Conservation (phyloP, 805 yeast genomes). For the Schwanniomyces polymorphus region DNA sequence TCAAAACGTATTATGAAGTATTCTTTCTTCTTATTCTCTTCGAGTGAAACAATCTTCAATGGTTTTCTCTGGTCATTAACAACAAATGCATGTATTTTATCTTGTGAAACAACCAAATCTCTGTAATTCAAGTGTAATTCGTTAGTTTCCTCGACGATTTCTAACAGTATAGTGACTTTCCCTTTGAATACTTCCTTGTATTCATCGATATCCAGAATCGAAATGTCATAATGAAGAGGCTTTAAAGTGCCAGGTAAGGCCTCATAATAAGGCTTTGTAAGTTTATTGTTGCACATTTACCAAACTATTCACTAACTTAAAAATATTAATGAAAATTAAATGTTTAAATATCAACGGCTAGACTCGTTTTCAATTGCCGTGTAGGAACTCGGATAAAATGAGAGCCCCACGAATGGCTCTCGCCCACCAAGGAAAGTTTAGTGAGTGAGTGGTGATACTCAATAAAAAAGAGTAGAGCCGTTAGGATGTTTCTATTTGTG, state of each 20-base stretch:
- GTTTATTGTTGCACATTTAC: constrained; percentile 1
- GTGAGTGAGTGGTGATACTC: too few relatives aligned
- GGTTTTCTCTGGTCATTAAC: constrained; percentile 17
- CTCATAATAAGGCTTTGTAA: constrained; percentile 30
- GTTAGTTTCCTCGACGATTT: constrained; percentile 41
- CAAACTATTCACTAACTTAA: background rate
- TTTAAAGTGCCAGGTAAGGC: constrained; percentile 64
- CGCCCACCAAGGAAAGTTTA: too few relatives aligned
- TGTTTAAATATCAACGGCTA: background rate
- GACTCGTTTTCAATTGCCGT: background rate
- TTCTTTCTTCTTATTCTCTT: constrained; percentile 56
- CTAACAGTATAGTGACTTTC: constrained; percentile 45
- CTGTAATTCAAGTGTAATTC: constrained; percentile 51
- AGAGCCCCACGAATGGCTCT: background rate
- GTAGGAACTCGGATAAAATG: background rate
- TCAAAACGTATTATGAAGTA: constrained; percentile 60
- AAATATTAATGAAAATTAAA: background rate
- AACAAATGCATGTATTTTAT: constrained; percentile 22
- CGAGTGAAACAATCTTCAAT: constrained; percentile 9
- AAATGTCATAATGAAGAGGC: constrained; percentile 72
- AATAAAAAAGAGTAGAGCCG: too few relatives aligned
- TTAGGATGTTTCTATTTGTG: too few relatives aligned
- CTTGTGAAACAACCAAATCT: constrained; percentile 30
- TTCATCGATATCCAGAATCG: constrained; percentile 60
- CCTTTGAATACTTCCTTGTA: constrained; percentile 48